Evolutionary conservation across 192 early-diverging fungal species (phyloP).

Genomic region (Powellomyces hirtus): DNA sequence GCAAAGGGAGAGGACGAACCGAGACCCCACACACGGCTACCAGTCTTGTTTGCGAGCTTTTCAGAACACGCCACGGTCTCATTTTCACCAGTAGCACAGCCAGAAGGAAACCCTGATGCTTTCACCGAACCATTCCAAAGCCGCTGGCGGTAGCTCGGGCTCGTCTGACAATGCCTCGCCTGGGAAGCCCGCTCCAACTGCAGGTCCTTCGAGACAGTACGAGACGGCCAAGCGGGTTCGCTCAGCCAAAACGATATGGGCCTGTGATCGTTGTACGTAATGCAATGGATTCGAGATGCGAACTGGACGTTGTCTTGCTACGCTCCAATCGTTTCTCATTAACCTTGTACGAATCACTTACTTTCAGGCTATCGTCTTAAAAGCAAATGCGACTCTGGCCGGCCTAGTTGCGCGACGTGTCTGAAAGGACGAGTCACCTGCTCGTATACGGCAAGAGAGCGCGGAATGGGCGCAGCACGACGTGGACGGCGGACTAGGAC

Average conservation of each 20-base stretch:
- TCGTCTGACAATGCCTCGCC: background rate
- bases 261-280: constrained; percentile 29
- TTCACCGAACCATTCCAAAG: too few relatives aligned
- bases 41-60: too few relatives aligned
- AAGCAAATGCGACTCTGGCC: constrained; percentile 25
- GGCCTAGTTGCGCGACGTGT: constrained; percentile 22
- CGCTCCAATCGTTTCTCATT: too few relatives aligned
- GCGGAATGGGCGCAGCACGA: constrained; percentile 6
- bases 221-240: constrained; percentile 3
- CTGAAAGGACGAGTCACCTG: background rate
- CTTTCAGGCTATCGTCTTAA: constrained; percentile 24
- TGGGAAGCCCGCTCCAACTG: background rate
- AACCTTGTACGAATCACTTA: too few relatives aligned
- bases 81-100: too few relatives aligned
- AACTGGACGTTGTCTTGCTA: background rate
- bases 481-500: background rate
- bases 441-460: constrained; percentile 23
- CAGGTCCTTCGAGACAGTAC: background rate
- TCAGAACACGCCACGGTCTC: too few relatives aligned
- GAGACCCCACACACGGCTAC: too few relatives aligned
- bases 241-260: constrained; percentile 25
- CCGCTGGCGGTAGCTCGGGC: too few relatives aligned
- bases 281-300: background rate
- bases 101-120: too few relatives aligned
- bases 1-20: too few relatives aligned